phyloP scores from a whole-genome alignment of 2,329 filamentous ascomycete genomes.

The Alternaria ventricosa region DNA sequence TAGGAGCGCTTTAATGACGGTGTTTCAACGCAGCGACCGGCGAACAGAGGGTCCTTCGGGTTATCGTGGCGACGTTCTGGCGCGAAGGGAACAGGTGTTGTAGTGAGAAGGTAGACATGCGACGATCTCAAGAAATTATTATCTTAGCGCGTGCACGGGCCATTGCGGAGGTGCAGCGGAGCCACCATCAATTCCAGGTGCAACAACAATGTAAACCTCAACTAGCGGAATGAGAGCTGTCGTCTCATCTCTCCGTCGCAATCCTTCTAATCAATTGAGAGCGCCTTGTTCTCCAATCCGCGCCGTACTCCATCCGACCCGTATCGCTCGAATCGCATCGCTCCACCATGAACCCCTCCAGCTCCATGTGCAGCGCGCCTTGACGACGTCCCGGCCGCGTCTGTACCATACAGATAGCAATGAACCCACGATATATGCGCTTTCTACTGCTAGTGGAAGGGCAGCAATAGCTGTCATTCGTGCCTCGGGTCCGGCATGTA shows the following conservation, averaged over 20 bases:
- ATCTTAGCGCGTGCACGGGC: constrained; percentile 12
- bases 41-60: not conserved
- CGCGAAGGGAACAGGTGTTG: constrained; percentile 5
- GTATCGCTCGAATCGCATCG: not conserved
- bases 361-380: constrained; percentile 10
- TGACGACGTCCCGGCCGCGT: constrained; percentile 22
- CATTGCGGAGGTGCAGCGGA: constrained; percentile 9
- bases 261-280: not conserved
- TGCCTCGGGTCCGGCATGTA: constrained; percentile 79
- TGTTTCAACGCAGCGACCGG: not conserved
- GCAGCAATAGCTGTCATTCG: constrained; percentile 91
- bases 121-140: constrained; percentile 18
- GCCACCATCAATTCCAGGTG: not conserved
- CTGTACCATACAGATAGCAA: constrained; percentile 20
- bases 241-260: constrained; percentile 23
- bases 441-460: constrained; percentile 84
- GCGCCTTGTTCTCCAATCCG: not conserved
- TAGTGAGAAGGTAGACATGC: not conserved
- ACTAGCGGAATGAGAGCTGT: constrained; percentile 45
- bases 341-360: constrained; percentile 4
- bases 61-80: not conserved
- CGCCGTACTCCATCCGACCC: not conserved
- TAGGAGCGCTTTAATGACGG: no score
- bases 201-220: constrained; percentile 23
- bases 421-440: constrained; percentile 79